Conservation (phyloP, 768 basidiomycete species). For the Clavaria fumosa region DNA sequence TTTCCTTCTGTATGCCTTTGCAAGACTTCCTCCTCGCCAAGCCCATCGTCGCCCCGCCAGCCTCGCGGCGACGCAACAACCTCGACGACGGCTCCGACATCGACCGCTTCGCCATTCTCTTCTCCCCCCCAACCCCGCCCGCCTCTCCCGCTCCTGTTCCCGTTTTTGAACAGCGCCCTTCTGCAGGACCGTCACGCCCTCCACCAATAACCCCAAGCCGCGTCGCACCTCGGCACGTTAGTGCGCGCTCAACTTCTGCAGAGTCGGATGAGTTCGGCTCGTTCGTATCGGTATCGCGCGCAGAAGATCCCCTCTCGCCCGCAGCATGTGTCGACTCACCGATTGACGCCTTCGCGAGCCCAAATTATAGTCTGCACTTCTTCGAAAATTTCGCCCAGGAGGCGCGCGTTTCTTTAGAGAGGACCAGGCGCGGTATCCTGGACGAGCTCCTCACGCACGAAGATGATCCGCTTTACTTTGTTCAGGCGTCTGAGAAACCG, state of each 20-base stretch:
- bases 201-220: background rate
- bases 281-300: conserved; percentile 36
- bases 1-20: too few relatives aligned
- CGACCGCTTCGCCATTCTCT: background rate
- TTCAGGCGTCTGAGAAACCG: conserved; percentile 22
- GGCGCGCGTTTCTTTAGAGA: conserved; percentile 38
- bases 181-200: background rate
- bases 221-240: too few relatives aligned
- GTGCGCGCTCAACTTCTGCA: too few relatives aligned
- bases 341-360: background rate
- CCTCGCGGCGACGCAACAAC: too few relatives aligned
- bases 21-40: too few relatives aligned
- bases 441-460: conserved; percentile 52
- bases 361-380: conserved; percentile 26
- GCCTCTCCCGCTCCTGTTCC: background rate
- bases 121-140: background rate
- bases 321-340: background rate
- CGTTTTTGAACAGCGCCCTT: background rate
- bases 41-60: too few relatives aligned
- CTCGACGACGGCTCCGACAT: too few relatives aligned
- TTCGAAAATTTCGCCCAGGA: conserved; percentile 45
- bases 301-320: conserved; percentile 30
- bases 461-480: conserved; percentile 61
- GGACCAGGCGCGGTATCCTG: conserved; percentile 36
- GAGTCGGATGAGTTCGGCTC: conserved; percentile 42